Conservation (phyloP, 2,329 filamentous ascomycete species). For the Sarocladiaceae sp. region DNA sequence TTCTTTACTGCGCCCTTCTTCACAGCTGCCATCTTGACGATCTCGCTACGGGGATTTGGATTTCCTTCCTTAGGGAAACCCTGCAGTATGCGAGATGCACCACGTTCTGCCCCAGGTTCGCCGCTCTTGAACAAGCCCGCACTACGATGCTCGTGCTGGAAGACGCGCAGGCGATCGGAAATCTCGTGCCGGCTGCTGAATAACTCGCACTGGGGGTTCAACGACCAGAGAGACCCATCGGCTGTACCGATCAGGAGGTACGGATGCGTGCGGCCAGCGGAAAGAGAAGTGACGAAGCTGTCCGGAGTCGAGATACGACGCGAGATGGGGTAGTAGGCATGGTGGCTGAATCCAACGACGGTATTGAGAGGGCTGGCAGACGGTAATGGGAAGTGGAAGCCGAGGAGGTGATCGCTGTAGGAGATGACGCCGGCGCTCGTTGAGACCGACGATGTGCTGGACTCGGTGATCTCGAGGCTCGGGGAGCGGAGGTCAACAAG, state of each 20-base stretch:
- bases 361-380: constrained; percentile 47
- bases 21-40: constrained; percentile 25
- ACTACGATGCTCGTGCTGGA: constrained; percentile 48
- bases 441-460: constrained; percentile 41
- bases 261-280: constrained; percentile 44
- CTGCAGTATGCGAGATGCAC: constrained; percentile 43
- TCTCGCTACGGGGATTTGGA: constrained; percentile 28
- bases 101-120: constrained; percentile 28
- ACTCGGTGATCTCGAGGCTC: constrained; percentile 46
- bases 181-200: constrained; percentile 27
- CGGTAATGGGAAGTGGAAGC: constrained; percentile 47
- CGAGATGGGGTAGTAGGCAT: constrained; percentile 45
- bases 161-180: constrained; percentile 32
- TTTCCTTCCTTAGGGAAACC: constrained; percentile 47
- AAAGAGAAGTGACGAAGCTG: constrained; percentile 43
- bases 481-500: constrained; percentile 48
- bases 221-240: constrained; percentile 46
- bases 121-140: constrained; percentile 21
- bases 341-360: constrained; percentile 45
- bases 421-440: constrained; percentile 47
- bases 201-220: constrained; percentile 32
- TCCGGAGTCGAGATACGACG: constrained; percentile 46
- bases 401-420: constrained; percentile 50
- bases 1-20: constrained; percentile 29
- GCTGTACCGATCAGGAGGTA: constrained; percentile 46